Base-by-base conservation (phyloP, 352 stramenopile genomes). In the Globisporangium nunn region DNA sequence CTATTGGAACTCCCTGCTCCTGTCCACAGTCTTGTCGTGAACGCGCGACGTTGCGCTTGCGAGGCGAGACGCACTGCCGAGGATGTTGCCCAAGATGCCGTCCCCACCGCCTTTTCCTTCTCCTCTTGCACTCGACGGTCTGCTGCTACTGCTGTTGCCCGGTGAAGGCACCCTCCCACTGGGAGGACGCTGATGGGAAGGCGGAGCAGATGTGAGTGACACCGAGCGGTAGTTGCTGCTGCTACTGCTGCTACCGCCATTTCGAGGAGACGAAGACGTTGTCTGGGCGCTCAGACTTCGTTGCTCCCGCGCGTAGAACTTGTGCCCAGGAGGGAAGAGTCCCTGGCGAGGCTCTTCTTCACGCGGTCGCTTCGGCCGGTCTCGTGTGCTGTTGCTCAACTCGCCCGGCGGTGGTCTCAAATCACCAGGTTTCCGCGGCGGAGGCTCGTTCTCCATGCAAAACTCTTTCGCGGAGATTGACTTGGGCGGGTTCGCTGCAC, bases 21-120 rank as follows among this genome's bases (percentile, higher is more conserved):
- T 73, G 1, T 68, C 60, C 15, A 61, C 71, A 0, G 70, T 52
- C 52, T 83, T 85, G 55, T 88, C 68, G 2, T 80, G 69, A 33
- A 88, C 73, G 7, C 78, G 76, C 6, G 76, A 83, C 11, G 83
- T 91, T n/a, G 81, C 62, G n/a, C 50, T 76, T 4, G 83, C 72
- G 6, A 93, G 63, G 23, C 80, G 68, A 23, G 75, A 85, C 11
- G 79, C 74, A 37, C 75, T 89, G 2, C 77, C 79, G 5, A 93
- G 65, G 39, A 93, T 93, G 54, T 66, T 87, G 37, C 62, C 62
- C 35, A 93, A 53, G 18, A 93, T 61, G 11, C 75, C 69, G 1
- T 67, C 58, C 29, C 57, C 53, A 39, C 58, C 15, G n/a, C 41
- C 33, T 8, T 4, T 8, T 37, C 33, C 44, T 49, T 18, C 33